A percentile compares a stretch with the other conserved stretches of the same genome.
Evolutionary conservation across 1,139 yeast species (phyloP).

Genomic region (Debaryomyces psychrophilus): DNA sequence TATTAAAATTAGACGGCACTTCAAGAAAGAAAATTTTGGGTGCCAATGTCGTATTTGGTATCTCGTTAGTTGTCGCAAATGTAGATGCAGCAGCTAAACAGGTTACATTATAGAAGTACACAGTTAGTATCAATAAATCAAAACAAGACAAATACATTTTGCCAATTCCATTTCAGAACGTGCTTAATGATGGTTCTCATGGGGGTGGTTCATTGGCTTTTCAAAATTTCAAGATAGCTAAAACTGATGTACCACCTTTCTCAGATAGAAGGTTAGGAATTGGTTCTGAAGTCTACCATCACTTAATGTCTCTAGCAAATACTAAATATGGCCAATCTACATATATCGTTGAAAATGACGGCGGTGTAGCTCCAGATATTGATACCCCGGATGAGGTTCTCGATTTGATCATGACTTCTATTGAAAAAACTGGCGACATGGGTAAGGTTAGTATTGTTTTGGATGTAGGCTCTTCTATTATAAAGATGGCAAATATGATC

Average conservation of each 20-base stretch:
- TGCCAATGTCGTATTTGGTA: conserved; percentile 90
- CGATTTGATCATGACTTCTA: conserved; percentile 81
- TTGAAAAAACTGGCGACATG: conserved; percentile 83
- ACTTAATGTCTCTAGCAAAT: conserved; percentile 80
- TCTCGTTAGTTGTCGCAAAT: conserved; percentile 81
- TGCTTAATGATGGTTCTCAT: conserved; percentile 94
- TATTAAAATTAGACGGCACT: conserved; percentile 76
- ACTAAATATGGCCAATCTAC: conserved; percentile 89
- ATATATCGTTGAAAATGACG: conserved; percentile 97
- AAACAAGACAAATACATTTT: conserved; percentile 66
- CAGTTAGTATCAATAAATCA: conserved; percentile 65
- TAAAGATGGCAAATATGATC: conserved; percentile 89
- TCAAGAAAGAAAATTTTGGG: conserved; percentile 86
- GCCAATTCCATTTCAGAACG: conserved; percentile 94
- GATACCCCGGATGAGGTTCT: conserved; percentile 88
- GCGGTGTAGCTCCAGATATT: conserved; percentile 95
- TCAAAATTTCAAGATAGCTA: conserved; percentile 96
- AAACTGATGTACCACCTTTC: conserved; percentile 77
- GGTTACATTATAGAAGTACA: conserved; percentile 78
- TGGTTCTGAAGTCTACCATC: conserved; percentile 91
- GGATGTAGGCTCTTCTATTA: too few relatives aligned
- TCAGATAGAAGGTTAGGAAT: conserved; percentile 86
- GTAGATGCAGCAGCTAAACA: conserved; percentile 87
- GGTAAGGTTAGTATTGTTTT: conserved; percentile 83
- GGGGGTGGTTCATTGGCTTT: conserved; percentile 95